Conservation (phyloP, 305 asterid genomes). For the Fraxinus angustifolia region DNA sequence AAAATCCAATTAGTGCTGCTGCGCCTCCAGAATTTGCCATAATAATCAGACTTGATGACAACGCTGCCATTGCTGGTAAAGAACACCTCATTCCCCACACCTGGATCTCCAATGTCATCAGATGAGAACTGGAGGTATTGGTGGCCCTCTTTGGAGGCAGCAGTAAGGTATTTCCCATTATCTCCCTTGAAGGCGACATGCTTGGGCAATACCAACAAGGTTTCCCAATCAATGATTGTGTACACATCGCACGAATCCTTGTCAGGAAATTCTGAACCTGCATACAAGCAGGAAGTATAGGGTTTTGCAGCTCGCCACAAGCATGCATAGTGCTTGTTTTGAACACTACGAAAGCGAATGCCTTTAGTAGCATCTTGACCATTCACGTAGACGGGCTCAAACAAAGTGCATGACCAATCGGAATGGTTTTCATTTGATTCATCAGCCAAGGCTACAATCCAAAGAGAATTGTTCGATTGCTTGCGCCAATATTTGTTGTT, state of each 20-base stretch:
- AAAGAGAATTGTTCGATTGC: background rate
- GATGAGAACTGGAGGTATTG: background rate
- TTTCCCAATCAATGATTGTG: background rate
- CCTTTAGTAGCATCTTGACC: background rate
- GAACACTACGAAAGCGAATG: background rate
- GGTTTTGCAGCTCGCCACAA: background rate
- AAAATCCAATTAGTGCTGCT: background rate
- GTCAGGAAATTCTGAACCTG: background rate
- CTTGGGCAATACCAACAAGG: background rate
- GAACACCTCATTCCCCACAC: background rate
- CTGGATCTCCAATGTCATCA: background rate
- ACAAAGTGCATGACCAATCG: background rate
- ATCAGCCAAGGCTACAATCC: background rate
- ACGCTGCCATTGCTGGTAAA: background rate
- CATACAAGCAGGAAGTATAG: background rate
- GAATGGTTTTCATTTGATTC: background rate
- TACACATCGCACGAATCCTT: background rate
- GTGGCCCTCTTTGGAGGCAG: background rate
- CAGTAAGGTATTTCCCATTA: background rate
- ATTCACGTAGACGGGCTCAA: background rate
- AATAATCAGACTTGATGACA: background rate
- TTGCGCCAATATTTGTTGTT: background rate
- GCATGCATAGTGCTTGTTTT: background rate
- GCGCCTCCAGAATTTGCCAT: background rate
- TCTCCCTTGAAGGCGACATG: background rate